phyloP scores from a whole-genome alignment of 345 rosid genomes.

The Camelina sativa region DNA sequence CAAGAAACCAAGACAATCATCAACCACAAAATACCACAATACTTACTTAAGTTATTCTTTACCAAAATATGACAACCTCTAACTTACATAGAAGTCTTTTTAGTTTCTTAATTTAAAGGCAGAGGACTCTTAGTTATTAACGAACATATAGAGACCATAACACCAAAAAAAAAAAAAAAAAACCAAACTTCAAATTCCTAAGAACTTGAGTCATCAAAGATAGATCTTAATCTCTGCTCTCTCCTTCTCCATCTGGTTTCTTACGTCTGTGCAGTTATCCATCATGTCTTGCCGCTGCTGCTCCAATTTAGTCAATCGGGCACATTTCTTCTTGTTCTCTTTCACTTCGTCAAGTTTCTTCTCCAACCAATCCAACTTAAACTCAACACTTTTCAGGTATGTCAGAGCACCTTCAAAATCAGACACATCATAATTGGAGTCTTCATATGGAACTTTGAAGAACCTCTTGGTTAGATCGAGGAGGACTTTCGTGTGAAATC shows the following conservation, averaged over 20 bases:
- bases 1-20: neutral
- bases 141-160: neutral
- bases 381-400: neutral
- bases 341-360: slow-evolving; percentile 10
- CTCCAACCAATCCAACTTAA: slow-evolving; percentile 27
- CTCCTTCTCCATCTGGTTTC: neutral
- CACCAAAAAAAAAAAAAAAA: neutral
- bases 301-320: neutral
- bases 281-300: neutral
- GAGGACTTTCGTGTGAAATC: too few relatives aligned
- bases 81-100: neutral
- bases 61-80: neutral
- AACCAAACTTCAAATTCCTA: neutral
- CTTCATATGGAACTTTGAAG: too few relatives aligned
- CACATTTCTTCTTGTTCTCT: neutral
- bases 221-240: neutral
- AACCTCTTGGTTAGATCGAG: too few relatives aligned
- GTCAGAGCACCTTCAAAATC: neutral
- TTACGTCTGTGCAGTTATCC: neutral
- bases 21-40: neutral
- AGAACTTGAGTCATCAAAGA: slow-evolving; percentile 4
- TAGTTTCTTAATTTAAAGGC: neutral
- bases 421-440: neutral
- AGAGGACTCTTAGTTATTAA: neutral
- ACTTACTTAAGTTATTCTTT: too few relatives aligned